phyloP scores from a whole-genome alignment of 2,329 filamentous ascomycete species.

The Cladosporium sp. region DNA sequence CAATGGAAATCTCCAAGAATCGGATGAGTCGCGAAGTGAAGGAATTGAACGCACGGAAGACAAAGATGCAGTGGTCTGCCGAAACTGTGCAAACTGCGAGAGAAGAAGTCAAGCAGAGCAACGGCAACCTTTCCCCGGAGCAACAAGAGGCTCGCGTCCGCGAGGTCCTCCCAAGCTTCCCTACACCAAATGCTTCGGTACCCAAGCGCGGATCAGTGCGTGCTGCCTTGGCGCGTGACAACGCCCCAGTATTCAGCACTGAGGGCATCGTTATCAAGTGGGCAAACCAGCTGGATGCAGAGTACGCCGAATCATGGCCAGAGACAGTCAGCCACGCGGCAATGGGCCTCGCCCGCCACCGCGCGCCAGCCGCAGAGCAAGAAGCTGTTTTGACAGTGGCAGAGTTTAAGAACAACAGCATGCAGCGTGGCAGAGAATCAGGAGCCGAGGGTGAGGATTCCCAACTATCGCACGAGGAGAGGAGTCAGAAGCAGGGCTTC shows the following conservation, averaged over 20 bases:
- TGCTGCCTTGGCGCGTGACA: slow-evolving; percentile 18
- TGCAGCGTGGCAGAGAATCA: neutral
- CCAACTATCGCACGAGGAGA: neutral
- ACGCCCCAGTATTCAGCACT: slow-evolving; percentile 26
- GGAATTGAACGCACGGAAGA: slow-evolving; percentile 3
- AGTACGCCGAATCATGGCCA: slow-evolving; percentile 40
- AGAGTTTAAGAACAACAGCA: neutral
- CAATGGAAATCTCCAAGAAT: slow-evolving; percentile 11
- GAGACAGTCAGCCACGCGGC: slow-evolving; percentile 32
- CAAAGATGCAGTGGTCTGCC: slow-evolving; percentile 26
- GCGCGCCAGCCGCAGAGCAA: slow-evolving; percentile 22
- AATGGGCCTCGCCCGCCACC: slow-evolving; percentile 33
- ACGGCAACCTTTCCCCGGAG: neutral
- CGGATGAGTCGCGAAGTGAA: slow-evolving; percentile 18
- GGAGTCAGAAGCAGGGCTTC: neutral
- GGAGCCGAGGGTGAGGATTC: neutral
- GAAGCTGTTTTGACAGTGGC: slow-evolving; percentile 6
- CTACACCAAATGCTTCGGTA: slow-evolving; percentile 20
- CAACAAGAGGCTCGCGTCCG: slow-evolving; percentile 11
- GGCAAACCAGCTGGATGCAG: slow-evolving; percentile 40
- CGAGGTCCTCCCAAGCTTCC: slow-evolving; percentile 26
- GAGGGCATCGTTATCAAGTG: slow-evolving; percentile 37
- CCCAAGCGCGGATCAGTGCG: slow-evolving; percentile 20
- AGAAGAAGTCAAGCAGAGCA: neutral
- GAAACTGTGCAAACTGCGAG: slow-evolving; percentile 22